A percentile compares a stretch with the other conserved stretches of the same genome.
phyloP scores from a whole-genome alignment of 106 monocot species.

The Acorus gramineus region DNA sequence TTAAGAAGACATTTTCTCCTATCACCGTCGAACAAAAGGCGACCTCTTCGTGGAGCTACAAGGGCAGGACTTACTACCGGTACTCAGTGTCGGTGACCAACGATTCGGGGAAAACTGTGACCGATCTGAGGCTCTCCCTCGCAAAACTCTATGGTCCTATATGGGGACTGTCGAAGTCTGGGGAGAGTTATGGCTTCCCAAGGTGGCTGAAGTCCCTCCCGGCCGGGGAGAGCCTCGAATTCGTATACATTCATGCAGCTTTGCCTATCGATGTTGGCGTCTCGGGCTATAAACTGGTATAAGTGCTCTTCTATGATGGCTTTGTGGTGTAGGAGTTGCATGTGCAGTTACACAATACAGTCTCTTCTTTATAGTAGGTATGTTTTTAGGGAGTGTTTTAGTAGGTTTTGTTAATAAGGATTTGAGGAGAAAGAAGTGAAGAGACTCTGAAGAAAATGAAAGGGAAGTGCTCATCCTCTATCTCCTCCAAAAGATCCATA shows the following conservation, averaged over 20 bases:
- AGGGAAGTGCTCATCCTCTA: slow-evolving; percentile 56
- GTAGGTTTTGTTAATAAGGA: slow-evolving; percentile 7
- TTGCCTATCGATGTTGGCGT: slow-evolving; percentile 40
- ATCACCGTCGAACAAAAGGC: slow-evolving; percentile 38
- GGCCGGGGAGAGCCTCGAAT: slow-evolving; percentile 57
- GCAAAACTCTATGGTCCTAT: slow-evolving; percentile 50
- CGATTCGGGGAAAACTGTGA: slow-evolving; percentile 42
- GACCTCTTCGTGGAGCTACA: slow-evolving; percentile 41
- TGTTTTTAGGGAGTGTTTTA: neutral
- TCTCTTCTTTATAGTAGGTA: slow-evolving; percentile 7
- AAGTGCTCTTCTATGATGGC: neutral
- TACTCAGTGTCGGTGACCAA: slow-evolving; percentile 51
- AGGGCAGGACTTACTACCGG: slow-evolving; percentile 39
- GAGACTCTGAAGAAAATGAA: slow-evolving; percentile 52
- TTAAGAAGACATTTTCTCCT: slow-evolving; percentile 17
- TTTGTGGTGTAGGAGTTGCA: neutral
- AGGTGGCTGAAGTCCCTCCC: slow-evolving; percentile 40
- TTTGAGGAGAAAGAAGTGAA: slow-evolving; percentile 51
- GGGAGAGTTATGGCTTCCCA: slow-evolving; percentile 41
- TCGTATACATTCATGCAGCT: slow-evolving; percentile 61
- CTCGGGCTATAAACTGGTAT: slow-evolving; percentile 38
- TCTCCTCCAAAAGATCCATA: slow-evolving; percentile 13
- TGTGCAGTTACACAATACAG: slow-evolving; percentile 2
- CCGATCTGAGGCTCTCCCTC: slow-evolving; percentile 33
- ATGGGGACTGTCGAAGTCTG: slow-evolving; percentile 46